Percentiles rank a stretch among this genome's conserved stretches.
Conservation (phyloP, 305 asterid species). For the Fraxinus dipetala region DNA sequence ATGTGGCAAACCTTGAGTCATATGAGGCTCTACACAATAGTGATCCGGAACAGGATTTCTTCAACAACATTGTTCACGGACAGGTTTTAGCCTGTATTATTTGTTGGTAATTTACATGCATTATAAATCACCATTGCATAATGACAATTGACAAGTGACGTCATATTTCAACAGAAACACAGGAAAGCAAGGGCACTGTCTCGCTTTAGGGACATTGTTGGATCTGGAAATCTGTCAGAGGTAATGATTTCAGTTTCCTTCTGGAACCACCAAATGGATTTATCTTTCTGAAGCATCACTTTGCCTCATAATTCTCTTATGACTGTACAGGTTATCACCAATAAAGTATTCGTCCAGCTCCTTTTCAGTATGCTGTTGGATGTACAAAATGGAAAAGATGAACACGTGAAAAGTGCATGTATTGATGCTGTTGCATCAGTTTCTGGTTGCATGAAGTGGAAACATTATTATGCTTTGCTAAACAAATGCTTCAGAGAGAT, state of each 20-base stretch:
- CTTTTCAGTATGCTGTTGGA: slow-evolving; percentile 72
- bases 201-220: slow-evolving; percentile 52
- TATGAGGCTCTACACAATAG: slow-evolving; percentile 58
- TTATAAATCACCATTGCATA: slow-evolving; percentile 3
- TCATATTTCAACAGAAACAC: slow-evolving; percentile 61
- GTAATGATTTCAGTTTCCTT: slow-evolving; percentile 34
- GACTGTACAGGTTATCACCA: slow-evolving; percentile 57
- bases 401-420: slow-evolving; percentile 76
- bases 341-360: slow-evolving; percentile 68
- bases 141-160: neutral
- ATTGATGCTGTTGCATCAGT: slow-evolving; percentile 71
- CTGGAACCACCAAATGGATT: no score
- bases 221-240: slow-evolving; percentile 57
- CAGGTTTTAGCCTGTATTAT: slow-evolving; percentile 53
- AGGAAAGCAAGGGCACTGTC: slow-evolving; percentile 81
- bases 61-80: slow-evolving; percentile 69
- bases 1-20: slow-evolving; percentile 56
- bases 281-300: no score
- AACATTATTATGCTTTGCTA: slow-evolving; percentile 56
- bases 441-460: slow-evolving; percentile 80
- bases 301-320: slow-evolving; percentile 2
- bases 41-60: slow-evolving; percentile 89
- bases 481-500: slow-evolving; percentile 69
- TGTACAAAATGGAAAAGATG: slow-evolving; percentile 73
- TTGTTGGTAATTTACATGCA: neutral